These are phyloP conservation scores for Collybia mongolica DNA, from an alignment of 768 basidiomycete genomes.

Conservation along the genomic window DNA sequence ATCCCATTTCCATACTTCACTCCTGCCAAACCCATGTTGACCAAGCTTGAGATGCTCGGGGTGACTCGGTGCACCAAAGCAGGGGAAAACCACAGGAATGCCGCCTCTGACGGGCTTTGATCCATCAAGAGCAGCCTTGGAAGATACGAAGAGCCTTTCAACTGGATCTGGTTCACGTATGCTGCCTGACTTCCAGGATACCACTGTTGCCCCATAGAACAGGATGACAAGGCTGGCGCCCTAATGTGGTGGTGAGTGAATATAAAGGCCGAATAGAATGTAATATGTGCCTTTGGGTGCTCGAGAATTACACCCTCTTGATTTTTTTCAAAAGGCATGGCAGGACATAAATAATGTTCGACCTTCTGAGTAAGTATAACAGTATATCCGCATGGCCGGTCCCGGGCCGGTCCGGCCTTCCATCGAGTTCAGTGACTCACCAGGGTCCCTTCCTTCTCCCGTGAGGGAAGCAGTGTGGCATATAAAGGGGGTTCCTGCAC, in stretches of 20 bases:
- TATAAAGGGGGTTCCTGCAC: too few relatives aligned
- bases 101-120: conserved; percentile 68
- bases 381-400: too few relatives aligned
- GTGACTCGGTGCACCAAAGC: conserved; percentile 84
- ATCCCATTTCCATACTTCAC: conserved; percentile 68
- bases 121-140: conserved; percentile 77
- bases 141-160: conserved; percentile 82
- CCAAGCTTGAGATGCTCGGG: conserved; percentile 65
- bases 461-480: too few relatives aligned
- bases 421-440: too few relatives aligned
- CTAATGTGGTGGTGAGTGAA: conserved; percentile 28
- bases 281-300: conserved; percentile 56
- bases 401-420: too few relatives aligned
- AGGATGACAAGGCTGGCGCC: conserved; percentile 67
- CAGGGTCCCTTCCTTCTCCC: too few relatives aligned
- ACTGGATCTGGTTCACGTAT: conserved; percentile 29
- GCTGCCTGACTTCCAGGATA: conserved; percentile 75
- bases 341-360: too few relatives aligned
- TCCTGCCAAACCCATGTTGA: conserved; percentile 94
- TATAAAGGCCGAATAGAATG: too few relatives aligned
- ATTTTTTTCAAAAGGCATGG: conserved; percentile 57
- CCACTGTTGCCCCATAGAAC: conserved; percentile 82
- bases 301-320: conserved; percentile 46
- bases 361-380: too few relatives aligned
- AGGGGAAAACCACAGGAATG: conserved; percentile 73